phyloP scores from a whole-genome alignment of 2,329 filamentous ascomycete genomes.

The Rugonectria rugulosa region DNA sequence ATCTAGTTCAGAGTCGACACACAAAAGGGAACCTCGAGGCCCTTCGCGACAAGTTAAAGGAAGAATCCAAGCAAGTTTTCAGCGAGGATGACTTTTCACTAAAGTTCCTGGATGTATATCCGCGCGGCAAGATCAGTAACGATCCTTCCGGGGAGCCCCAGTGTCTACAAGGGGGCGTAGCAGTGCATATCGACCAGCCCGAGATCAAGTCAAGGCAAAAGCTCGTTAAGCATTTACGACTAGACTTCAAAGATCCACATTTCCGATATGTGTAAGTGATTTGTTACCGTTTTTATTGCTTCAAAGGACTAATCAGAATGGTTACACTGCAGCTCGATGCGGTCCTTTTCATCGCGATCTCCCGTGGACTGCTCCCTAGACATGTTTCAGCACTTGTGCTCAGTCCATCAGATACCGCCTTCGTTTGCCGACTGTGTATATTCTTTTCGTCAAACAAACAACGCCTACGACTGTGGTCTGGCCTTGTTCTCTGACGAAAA shows the following conservation, averaged over 20 bases:
- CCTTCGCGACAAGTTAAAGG: neutral
- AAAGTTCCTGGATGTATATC: neutral
- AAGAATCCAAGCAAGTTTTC: neutral
- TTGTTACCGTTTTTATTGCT: too few species aligned
- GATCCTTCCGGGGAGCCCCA: neutral
- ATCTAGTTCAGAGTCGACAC: neutral
- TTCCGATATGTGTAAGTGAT: slow-evolving; percentile 23
- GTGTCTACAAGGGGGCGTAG: neutral
- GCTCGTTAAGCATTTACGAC: neutral
- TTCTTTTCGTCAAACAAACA: neutral
- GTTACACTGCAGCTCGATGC: slow-evolving; percentile 14
- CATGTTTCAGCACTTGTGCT: slow-evolving; percentile 27
- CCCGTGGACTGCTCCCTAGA: neutral
- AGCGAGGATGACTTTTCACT: neutral
- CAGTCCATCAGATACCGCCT: slow-evolving; percentile 19
- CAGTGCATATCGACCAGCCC: neutral
- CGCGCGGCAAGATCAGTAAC: neutral
- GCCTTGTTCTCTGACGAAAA: slow-evolving; percentile 25
- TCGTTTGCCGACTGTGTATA: slow-evolving; percentile 18
- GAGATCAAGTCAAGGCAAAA: neutral
- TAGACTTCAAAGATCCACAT: neutral
- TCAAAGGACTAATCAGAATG: neutral
- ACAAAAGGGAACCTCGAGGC: neutral
- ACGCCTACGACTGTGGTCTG: slow-evolving; percentile 19
- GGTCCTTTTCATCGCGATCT: slow-evolving; percentile 15